Evolutionary conservation across 2,329 filamentous ascomycete species (phyloP), one percentile per base, ranked within the genome.

Genomic region (Colletotrichum viniferum): DNA sequence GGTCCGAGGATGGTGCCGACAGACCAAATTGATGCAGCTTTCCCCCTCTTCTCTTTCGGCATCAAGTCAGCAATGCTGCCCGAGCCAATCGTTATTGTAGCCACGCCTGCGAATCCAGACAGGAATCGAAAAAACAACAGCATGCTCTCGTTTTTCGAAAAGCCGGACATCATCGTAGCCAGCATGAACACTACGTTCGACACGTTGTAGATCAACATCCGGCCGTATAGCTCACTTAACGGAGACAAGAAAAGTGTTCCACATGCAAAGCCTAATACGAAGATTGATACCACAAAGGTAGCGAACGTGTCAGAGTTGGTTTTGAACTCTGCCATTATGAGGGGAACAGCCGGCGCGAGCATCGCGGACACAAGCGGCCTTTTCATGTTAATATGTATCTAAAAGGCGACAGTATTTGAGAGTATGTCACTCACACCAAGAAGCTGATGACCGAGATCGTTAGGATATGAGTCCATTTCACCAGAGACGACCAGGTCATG

Each of bases 281-380:
- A 67, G 18, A 70, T 67, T 18, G 92, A 93, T 1, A 95, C 91
- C 71, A 93, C 91, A 64, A 95, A 92, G 0, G 91, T 88, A 1
- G 88, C 89, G 3, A 94, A 85, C 56, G 88, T 82, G 9, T 82
- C 80, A 71, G 87, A 90, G 30, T 81, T 84, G 7, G 86, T 88
- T 28, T 87, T 69, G 80, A 95, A 94, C 28, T 94, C 92, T 5
- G 79, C 65, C 87, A 94, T 90, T 0, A 95, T 85, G 5, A 91
- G 83, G 0, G 90, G 89, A 0, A 94, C 90, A 7, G 90, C 92
- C 0, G 93, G 93, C 0, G 93, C 92, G 79, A 95, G 93, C 85
- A 94, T 94, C 13, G 88, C 85, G 84, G 38, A 18, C 43, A 24
- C 69, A 32, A 56, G 21, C 10, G 64, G 32, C 32, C 18, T 69